These are phyloP conservation scores for Gigaspora rosea DNA, from an alignment of 192 early-diverging fungal genomes.

Conservation along the genomic window DNA sequence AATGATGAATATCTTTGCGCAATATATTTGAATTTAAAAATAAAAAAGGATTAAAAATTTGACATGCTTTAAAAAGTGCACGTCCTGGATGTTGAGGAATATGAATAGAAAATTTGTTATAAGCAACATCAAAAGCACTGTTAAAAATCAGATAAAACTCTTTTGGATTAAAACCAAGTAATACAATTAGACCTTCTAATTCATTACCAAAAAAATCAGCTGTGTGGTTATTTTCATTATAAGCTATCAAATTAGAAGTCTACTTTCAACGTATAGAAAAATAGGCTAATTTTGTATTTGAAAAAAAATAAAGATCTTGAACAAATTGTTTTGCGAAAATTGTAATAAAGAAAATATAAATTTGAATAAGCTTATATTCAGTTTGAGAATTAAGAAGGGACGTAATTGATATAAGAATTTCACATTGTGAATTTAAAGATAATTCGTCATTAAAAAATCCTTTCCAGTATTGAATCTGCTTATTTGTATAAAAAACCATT, in stretches of 20 bases:
- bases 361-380: conserved; percentile 5
- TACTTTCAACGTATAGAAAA: background rate
- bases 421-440: background rate
- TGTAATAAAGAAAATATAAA: background rate
- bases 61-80: no score
- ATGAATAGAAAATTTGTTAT: no score
- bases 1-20: background rate
- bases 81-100: no score
- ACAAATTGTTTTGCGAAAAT: background rate
- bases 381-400: background rate
- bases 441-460: conserved; percentile 14
- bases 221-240: background rate
- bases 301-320: background rate
- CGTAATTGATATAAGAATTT: background rate
- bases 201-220: background rate
- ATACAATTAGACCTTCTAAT: background rate
- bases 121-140: no score
- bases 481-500: conserved; percentile 6
- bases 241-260: background rate
- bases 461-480: conserved; percentile 1
- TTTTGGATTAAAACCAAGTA: no score
- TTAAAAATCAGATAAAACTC: no score
- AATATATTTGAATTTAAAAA: no score
- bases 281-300: background rate
- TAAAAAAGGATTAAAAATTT: no score